Percentiles rank a stretch among this genome's conserved stretches.
These are phyloP conservation scores for Pilasporangium apinafurcum DNA, from an alignment of 352 stramenopile genomes.

Conservation along the genomic window DNA sequence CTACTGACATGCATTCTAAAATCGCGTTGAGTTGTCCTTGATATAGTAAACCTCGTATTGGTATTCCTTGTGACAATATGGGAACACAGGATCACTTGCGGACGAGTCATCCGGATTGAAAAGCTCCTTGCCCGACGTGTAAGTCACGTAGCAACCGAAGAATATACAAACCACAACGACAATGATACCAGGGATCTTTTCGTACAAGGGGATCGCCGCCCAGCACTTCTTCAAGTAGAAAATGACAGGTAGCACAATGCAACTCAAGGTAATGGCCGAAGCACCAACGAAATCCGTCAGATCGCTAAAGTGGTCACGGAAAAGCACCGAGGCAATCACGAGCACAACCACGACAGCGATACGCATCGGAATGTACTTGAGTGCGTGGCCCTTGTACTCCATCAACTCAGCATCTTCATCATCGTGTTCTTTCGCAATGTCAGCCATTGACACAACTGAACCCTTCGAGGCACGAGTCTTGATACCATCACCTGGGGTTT, in stretches of 20 bases:
- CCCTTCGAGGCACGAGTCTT: background rate
- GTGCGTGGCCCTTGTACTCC: conserved; percentile 7
- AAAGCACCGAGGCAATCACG: conserved; percentile 10
- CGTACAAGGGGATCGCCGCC: conserved; percentile 10
- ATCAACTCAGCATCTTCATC: background rate
- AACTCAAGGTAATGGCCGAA: conserved; percentile 13
- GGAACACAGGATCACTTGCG: conserved; percentile 3
- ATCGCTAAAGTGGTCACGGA: conserved; percentile 13
- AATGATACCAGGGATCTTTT: conserved; percentile 10
- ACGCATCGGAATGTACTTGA: conserved; percentile 13
- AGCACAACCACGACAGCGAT: conserved; percentile 9
- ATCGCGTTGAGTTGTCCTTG: conserved; percentile 14
- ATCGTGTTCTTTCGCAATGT: conserved; percentile 1
- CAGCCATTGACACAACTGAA: conserved; percentile 9
- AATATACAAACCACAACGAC: conserved; percentile 11
- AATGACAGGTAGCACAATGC: conserved; percentile 22
- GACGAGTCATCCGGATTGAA: conserved; percentile 12
- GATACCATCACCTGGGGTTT: background rate
- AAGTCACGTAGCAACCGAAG: conserved; percentile 18
- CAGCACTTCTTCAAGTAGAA: conserved; percentile 14
- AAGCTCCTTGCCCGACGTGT: conserved; percentile 11
- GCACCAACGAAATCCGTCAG: conserved; percentile 17
- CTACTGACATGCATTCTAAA: too few relatives aligned
- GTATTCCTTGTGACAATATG: conserved; percentile 9
- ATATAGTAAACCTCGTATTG: conserved; percentile 18